Percentiles rank a stretch among this genome's conserved stretches.
These are phyloP conservation scores for Cadophora gregata DNA, from an alignment of 2,329 filamentous ascomycete genomes.

Conservation along the genomic window DNA sequence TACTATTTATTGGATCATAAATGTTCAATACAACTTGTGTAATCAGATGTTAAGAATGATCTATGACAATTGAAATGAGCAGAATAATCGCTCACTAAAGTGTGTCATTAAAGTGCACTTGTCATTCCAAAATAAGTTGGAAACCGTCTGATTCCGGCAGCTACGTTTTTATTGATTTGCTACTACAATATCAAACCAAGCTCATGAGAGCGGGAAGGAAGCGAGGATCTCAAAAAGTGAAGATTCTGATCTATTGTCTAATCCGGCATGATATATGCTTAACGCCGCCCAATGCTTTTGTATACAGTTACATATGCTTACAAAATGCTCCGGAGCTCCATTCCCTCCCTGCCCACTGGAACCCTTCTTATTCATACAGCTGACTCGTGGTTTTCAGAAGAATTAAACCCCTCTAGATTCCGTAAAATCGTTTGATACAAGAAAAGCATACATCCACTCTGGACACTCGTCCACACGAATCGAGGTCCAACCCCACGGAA, in stretches of 20 bases:
- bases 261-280: slow-evolving; percentile 33
- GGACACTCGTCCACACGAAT: slow-evolving; percentile 95
- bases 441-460: slow-evolving; percentile 96
- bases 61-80: background rate
- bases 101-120: background rate
- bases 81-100: too few relatives aligned
- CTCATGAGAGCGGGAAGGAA: background rate
- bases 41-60: background rate
- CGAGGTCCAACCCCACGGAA: slow-evolving; percentile 94
- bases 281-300: slow-evolving; percentile 44
- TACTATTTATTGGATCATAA: background rate
- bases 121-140: background rate
- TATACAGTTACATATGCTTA: slow-evolving; percentile 39
- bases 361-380: slow-evolving; percentile 32
- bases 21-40: too few relatives aligned
- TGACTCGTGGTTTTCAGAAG: slow-evolving; percentile 33
- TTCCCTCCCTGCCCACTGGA: slow-evolving; percentile 5
- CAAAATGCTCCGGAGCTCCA: slow-evolving; percentile 19
- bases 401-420: slow-evolving; percentile 64
- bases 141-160: too few relatives aligned
- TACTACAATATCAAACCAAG: background rate
- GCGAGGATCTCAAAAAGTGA: slow-evolving; percentile 35
- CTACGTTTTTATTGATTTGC: background rate
- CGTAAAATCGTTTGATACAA: slow-evolving; percentile 88
- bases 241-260: slow-evolving; percentile 43